Percentiles rank a stretch among this genome's conserved stretches.
These are phyloP conservation scores for Elasticomyces elasticus DNA, from an alignment of 495 filamentous ascomycete genomes.

Conservation along the genomic window DNA sequence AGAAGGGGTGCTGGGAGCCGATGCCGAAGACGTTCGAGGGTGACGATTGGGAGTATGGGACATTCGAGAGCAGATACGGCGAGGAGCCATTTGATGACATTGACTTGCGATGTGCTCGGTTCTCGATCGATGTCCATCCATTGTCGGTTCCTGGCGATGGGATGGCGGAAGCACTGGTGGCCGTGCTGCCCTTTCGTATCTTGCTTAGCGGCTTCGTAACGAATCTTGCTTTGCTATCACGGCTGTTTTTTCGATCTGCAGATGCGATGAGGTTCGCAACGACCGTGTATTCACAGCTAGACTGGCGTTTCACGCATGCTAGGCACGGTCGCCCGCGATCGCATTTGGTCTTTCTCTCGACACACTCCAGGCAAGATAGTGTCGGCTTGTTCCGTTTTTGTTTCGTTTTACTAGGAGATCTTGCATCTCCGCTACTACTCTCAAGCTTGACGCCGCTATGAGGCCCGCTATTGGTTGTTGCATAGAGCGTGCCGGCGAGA, in stretches of 20 bases:
- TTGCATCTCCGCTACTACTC: not conserved
- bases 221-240: constrained; percentile 38
- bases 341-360: constrained; percentile 51
- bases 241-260: constrained; percentile 28
- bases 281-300: constrained; percentile 56
- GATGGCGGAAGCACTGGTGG: not conserved
- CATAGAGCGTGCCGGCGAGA: not conserved
- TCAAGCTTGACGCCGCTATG: not conserved
- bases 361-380: constrained; percentile 60
- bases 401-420: constrained; percentile 32
- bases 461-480: not conserved
- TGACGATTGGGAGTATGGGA: constrained; percentile 52
- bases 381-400: constrained; percentile 71
- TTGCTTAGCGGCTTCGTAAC: constrained; percentile 46
- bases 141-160: constrained; percentile 15
- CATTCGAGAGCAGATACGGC: constrained; percentile 54
- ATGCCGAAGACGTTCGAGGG: constrained; percentile 62
- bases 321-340: constrained; percentile 44
- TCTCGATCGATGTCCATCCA: constrained; percentile 18
- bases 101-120: constrained; percentile 20
- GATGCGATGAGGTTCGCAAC: constrained; percentile 54
- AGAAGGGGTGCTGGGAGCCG: constrained; percentile 55
- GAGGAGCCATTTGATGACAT: constrained; percentile 31
- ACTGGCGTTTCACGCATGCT: constrained; percentile 61
- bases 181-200: constrained; percentile 16